Percentiles rank a stretch among this genome's conserved stretches.
These are phyloP conservation scores for Dissoconium aciculare DNA, from an alignment of 2,329 filamentous ascomycete species.

Conservation along the genomic window DNA sequence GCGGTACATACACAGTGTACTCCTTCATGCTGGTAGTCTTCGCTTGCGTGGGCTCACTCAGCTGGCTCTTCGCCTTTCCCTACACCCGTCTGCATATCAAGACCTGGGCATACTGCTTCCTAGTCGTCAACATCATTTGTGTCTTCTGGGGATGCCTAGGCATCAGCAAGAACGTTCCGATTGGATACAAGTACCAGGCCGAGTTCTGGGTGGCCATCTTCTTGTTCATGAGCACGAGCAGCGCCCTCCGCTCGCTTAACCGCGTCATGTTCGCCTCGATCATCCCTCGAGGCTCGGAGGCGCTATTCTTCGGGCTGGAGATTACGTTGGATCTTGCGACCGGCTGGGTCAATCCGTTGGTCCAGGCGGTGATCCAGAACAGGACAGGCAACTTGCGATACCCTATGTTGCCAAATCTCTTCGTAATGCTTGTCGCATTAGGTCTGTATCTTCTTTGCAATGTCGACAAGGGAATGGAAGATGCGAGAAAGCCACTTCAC, in stretches of 20 bases:
- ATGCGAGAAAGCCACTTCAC: background rate
- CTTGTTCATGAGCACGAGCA: slow-evolving; percentile 1
- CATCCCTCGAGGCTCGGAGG: background rate
- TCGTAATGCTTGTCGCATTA: background rate
- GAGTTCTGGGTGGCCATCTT: background rate
- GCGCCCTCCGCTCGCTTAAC: background rate
- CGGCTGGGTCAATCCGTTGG: background rate
- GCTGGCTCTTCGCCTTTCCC: background rate
- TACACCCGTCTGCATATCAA: background rate
- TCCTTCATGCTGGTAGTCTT: background rate
- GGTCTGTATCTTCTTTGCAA: background rate
- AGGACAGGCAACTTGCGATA: background rate
- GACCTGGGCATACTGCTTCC: slow-evolving; percentile 1
- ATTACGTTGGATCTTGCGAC: slow-evolving; percentile 1
- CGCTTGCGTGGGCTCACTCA: background rate
- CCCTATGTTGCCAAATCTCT: background rate
- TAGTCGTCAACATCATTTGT: background rate
- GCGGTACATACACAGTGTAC: background rate
- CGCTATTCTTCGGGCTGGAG: slow-evolving; percentile 1
- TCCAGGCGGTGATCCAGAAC: background rate
- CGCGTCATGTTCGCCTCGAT: background rate
- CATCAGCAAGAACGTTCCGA: background rate
- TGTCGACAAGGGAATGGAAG: background rate
- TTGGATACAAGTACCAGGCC: slow-evolving; percentile 1
- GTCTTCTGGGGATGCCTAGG: background rate